Conservation (phyloP, 176 grass and related monocot genomes). For the Oryza coarctata region DNA sequence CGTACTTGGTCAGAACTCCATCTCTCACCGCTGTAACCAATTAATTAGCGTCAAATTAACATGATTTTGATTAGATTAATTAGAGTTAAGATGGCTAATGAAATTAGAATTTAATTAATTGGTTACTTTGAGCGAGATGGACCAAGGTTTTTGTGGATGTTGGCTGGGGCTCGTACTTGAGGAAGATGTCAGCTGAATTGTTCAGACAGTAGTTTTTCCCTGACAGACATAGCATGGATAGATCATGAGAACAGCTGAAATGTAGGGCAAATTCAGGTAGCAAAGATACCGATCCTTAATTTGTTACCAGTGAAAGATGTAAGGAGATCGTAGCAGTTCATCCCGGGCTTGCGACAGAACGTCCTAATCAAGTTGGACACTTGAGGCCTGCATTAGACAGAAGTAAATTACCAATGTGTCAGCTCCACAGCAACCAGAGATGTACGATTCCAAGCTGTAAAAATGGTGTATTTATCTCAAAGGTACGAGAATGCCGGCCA, state of each 20-base stretch:
- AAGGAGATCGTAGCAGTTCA: slow-evolving; percentile 69
- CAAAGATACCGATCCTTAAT: background rate
- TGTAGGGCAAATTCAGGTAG: background rate
- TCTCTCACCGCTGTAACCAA: slow-evolving; percentile 55
- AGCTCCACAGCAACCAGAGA: background rate
- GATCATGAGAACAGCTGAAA: background rate
- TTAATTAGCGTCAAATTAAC: background rate
- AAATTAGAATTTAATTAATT: background rate
- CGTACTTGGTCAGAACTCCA: slow-evolving; percentile 62
- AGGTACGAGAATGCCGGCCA: background rate
- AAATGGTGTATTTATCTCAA: background rate
- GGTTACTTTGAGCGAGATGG: slow-evolving; percentile 81
- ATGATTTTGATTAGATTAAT: background rate
- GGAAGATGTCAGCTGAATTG: slow-evolving; percentile 64
- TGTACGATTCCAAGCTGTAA: background rate
- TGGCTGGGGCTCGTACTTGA: slow-evolving; percentile 86
- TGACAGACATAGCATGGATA: slow-evolving; percentile 10
- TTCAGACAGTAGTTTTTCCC: slow-evolving; percentile 86
- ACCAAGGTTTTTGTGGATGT: slow-evolving; percentile 81
- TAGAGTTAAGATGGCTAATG: background rate
- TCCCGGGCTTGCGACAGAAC: slow-evolving; percentile 48
- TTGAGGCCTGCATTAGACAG: slow-evolving; percentile 34
- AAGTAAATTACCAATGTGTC: background rate
- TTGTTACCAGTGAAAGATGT: slow-evolving; percentile 54
- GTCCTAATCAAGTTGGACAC: slow-evolving; percentile 45